phyloP scores from a whole-genome alignment of 768 basidiomycete genomes.

The Erythrobasidium yunnanense region DNA sequence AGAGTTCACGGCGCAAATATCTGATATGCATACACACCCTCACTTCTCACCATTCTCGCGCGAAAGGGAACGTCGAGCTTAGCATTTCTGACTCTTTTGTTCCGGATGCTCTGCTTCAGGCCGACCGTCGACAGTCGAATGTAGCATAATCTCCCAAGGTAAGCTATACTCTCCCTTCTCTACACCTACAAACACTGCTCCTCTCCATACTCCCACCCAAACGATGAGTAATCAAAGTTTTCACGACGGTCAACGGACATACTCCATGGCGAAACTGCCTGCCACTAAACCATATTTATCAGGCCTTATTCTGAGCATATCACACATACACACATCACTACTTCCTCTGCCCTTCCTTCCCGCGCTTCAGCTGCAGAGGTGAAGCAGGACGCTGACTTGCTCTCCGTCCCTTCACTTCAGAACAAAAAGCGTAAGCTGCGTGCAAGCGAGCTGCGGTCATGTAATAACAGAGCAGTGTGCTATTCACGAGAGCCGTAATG shows the following conservation, averaged over 20 bases:
- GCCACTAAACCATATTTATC: conserved; percentile 25
- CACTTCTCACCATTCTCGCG: background rate
- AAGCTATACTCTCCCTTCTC: background rate
- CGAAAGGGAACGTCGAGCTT: background rate
- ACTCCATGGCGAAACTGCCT: conserved; percentile 25
- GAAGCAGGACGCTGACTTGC: too few species aligned
- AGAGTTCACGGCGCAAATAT: conserved; percentile 23
- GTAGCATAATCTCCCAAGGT: background rate
- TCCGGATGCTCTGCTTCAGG: background rate
- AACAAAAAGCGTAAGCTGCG: too few species aligned
- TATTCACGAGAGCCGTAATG: too few species aligned
- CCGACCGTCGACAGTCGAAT: background rate
- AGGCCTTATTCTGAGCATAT: conserved; percentile 25
- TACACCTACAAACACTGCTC: background rate
- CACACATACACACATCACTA: background rate
- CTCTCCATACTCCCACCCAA: background rate
- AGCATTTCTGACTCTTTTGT: background rate
- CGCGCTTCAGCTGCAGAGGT: too few species aligned
- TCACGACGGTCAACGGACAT: conserved; percentile 27
- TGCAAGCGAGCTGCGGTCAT: too few species aligned
- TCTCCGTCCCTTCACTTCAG: too few species aligned
- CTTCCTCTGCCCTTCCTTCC: background rate
- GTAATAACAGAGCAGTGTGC: too few species aligned
- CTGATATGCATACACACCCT: conserved; percentile 9
- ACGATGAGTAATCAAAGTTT: conserved; percentile 21